Conservation (phyloP, 2,329 filamentous ascomycete species). For the Diplodia intermedia region DNA sequence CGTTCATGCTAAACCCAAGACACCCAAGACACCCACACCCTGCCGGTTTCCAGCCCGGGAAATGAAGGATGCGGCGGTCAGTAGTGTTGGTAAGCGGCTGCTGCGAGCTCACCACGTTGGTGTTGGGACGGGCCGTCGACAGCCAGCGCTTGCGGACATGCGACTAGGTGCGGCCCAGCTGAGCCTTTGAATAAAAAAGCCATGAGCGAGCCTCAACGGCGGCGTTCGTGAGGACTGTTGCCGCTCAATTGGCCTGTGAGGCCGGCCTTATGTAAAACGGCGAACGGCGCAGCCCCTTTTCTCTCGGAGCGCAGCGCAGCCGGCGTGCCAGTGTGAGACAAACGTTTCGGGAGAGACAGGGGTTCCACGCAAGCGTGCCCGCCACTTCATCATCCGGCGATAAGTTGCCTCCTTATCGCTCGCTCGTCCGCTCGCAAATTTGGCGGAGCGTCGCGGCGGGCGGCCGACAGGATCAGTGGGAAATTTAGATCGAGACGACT, state of each 20-base stretch:
- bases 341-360: slow-evolving; percentile 31
- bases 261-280: slow-evolving; percentile 30
- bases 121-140: not conserved
- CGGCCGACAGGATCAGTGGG: slow-evolving; percentile 2
- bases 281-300: slow-evolving; percentile 31
- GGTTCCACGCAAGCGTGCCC: slow-evolving; percentile 27
- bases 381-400: slow-evolving; percentile 32
- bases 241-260: slow-evolving; percentile 22
- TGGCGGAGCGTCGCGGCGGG: slow-evolving; percentile 16
- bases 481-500: slow-evolving; percentile 23
- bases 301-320: slow-evolving; percentile 13
- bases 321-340: slow-evolving; percentile 26
- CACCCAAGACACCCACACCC: slow-evolving; percentile 28
- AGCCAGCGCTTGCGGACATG: not conserved
- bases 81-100: slow-evolving; percentile 22
- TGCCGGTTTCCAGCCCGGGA: slow-evolving; percentile 21
- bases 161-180: not conserved
- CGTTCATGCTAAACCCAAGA: slow-evolving; percentile 31
- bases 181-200: slow-evolving; percentile 18
- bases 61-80: slow-evolving; percentile 28
- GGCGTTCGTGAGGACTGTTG: too few species aligned
- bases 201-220: slow-evolving; percentile 16
- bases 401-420: slow-evolving; percentile 31
- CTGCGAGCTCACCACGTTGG: not conserved
- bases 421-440: slow-evolving; percentile 18